Percentiles rank a stretch among this genome's conserved stretches.
These are phyloP conservation scores for Dryas alaskensis DNA, from an alignment of 306 rosid species.

Conservation along the genomic window DNA sequence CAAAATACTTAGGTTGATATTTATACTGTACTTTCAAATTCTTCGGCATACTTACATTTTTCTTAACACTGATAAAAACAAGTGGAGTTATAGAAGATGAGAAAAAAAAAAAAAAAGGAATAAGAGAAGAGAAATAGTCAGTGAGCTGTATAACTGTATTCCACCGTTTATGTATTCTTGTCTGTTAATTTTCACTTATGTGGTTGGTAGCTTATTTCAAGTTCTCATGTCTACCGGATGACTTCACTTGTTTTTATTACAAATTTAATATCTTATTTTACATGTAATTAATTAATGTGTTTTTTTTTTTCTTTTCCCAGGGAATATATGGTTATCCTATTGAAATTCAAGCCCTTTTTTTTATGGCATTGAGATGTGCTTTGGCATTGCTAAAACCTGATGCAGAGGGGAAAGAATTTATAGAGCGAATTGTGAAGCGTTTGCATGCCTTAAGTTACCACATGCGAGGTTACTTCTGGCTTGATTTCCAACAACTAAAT, in stretches of 20 bases:
- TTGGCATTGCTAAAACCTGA: conserved; percentile 73
- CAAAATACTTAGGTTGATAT: neutral
- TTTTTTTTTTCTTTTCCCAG: conserved; percentile 34
- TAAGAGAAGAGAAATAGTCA: neutral
- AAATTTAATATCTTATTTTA: neutral
- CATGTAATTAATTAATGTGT: neutral
- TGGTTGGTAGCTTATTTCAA: neutral
- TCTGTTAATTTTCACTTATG: neutral
- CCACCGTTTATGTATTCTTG: neutral
- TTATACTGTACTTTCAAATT: neutral
- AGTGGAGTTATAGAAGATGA: neutral
- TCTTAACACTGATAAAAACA: neutral
- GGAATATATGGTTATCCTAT: conserved; percentile 91
- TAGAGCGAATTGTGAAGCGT: conserved; percentile 81
- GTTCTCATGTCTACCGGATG: neutral
- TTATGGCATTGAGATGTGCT: conserved; percentile 81
- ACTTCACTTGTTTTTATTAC: neutral
- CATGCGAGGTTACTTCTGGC: conserved; percentile 91
- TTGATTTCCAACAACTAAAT: conserved; percentile 85
- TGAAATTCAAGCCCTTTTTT: conserved; percentile 92
- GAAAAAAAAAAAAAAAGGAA: neutral
- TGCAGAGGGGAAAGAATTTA: conserved; percentile 76
- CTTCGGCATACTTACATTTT: too few species aligned
- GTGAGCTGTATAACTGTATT: neutral
- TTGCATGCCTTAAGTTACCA: conserved; percentile 83